These are phyloP conservation scores for Ceratobasidium sp. DNA, from an alignment of 1,284 basidiomycete species.

Conservation along the genomic window DNA sequence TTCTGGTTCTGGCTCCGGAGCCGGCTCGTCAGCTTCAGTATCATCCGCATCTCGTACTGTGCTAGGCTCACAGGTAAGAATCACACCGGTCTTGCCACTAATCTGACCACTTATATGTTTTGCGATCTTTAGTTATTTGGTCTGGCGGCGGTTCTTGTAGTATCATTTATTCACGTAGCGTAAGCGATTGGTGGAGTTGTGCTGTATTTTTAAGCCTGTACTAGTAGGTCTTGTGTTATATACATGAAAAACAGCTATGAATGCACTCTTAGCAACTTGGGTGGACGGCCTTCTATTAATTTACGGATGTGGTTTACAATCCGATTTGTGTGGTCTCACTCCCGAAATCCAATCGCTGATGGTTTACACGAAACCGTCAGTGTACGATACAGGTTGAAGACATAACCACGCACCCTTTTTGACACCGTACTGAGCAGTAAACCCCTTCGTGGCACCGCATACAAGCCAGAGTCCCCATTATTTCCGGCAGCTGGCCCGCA, in stretches of 20 bases:
- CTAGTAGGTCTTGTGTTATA: not conserved
- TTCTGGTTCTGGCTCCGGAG: not conserved
- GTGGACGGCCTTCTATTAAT: too few relatives aligned
- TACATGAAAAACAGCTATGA: not conserved
- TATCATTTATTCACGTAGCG: not conserved
- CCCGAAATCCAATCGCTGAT: not conserved
- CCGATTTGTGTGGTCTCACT: not conserved
- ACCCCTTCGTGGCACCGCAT: not conserved
- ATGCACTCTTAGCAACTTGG: too few relatives aligned
- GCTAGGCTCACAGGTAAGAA: conserved; percentile 3
- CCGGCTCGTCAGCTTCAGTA: not conserved
- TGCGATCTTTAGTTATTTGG: not conserved
- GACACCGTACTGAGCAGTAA: not conserved
- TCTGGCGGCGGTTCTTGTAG: not conserved
- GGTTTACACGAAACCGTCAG: too few relatives aligned
- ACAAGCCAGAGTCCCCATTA: too few relatives aligned
- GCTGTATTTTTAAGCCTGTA: not conserved
- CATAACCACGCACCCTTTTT: not conserved
- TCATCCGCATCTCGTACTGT: not conserved
- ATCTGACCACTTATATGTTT: not conserved
- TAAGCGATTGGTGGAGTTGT: not conserved
- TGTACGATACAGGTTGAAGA: too few relatives aligned
- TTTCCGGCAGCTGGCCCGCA: not conserved
- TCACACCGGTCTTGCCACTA: not conserved
- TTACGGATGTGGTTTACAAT: not conserved